Conservation (phyloP, 1,284 basidiomycete species). For the Trametes hirsuta region DNA sequence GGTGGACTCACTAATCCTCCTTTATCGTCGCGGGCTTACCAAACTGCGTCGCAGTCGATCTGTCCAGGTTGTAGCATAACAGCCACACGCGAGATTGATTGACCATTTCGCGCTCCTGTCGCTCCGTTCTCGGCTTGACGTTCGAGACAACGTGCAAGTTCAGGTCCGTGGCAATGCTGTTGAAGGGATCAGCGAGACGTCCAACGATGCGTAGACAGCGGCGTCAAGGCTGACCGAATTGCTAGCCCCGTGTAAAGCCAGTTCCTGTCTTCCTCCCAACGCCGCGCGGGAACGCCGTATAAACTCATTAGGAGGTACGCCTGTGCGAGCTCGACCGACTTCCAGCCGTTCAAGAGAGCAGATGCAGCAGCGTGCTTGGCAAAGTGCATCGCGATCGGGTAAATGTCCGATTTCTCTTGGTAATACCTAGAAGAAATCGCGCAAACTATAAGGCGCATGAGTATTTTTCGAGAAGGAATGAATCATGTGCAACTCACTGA, state of each 20-base stretch:
- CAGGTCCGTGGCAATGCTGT: constrained; percentile 79
- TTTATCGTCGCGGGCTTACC: constrained; percentile 87
- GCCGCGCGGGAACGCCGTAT: constrained; percentile 74
- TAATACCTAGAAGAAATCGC: constrained; percentile 80
- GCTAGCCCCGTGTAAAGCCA: constrained; percentile 84
- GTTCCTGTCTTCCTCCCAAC: constrained; percentile 83
- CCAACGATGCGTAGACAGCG: too few species aligned
- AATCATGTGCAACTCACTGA: constrained; percentile 57
- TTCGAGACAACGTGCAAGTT: constrained; percentile 76
- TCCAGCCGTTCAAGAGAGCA: constrained; percentile 79
- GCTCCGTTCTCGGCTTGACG: constrained; percentile 61
- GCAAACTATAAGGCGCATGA: constrained; percentile 52
- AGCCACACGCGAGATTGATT: constrained; percentile 85
- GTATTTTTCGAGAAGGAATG: too few species aligned
- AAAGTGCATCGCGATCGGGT: constrained; percentile 86
- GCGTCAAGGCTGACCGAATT: constrained; percentile 52
- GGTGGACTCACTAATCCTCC: constrained; percentile 69
- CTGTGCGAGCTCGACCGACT: constrained; percentile 62
- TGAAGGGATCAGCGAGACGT: not conserved
- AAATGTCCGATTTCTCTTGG: constrained; percentile 74
- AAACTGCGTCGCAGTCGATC: constrained; percentile 83
- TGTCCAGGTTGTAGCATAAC: constrained; percentile 85
- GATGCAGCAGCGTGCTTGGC: constrained; percentile 81
- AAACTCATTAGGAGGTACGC: constrained; percentile 78
- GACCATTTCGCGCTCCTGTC: constrained; percentile 77